phyloP scores from a whole-genome alignment of 768 basidiomycete genomes.

The Tulasnella sp. region DNA sequence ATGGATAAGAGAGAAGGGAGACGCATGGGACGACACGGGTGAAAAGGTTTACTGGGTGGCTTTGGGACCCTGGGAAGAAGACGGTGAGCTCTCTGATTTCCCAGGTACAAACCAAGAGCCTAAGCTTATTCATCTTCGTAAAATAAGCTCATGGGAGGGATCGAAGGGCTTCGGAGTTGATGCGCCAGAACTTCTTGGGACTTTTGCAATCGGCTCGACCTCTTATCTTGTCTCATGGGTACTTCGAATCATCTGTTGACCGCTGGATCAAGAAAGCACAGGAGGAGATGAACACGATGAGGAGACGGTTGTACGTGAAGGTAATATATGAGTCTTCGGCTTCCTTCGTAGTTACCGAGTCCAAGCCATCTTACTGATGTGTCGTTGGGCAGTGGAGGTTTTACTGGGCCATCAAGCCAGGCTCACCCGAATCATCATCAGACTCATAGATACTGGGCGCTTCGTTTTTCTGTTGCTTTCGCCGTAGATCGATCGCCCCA shows the following conservation, averaged over 20 bases:
- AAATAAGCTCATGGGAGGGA: neutral
- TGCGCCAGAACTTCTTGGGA: neutral
- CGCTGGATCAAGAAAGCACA: neutral
- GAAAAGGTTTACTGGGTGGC: neutral
- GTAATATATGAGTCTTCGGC: neutral
- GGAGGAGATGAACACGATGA: neutral
- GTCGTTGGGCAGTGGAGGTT: neutral
- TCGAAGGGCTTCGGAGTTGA: neutral
- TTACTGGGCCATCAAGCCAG: neutral
- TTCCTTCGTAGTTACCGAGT: neutral
- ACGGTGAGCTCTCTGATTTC: neutral
- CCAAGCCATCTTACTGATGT: neutral
- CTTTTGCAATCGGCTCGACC: neutral
- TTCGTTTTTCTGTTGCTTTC: neutral
- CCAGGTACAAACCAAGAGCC: neutral
- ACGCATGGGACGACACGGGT: neutral
- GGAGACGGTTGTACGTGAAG: neutral
- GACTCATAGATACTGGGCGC: neutral
- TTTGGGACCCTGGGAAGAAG: constrained; percentile 13
- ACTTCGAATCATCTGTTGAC: neutral
- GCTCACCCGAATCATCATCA: neutral
- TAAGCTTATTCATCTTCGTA: neutral
- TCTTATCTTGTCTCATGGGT: neutral
- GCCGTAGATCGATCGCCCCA: neutral
- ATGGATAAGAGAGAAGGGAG: constrained; percentile 5